Base-by-base conservation (phyloP, 192 early-diverging fungal species). In the Coemansia sp. region DNA sequence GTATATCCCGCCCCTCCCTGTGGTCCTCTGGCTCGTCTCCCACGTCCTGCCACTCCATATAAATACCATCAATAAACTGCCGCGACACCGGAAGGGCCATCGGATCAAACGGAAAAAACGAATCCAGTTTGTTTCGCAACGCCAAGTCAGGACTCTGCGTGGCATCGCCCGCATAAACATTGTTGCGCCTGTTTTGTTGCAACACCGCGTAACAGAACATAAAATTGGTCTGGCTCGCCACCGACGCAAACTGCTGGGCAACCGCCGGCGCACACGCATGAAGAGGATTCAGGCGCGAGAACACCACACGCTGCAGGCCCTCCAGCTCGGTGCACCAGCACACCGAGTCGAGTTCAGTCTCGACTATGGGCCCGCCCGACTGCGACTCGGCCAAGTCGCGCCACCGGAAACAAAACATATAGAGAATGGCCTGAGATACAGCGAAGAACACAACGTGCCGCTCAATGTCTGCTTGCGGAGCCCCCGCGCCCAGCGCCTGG, bases 61-160 rank as follows among this genome's bases (percentile, higher is more conserved):
- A 98, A 14, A 91, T 81, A 19, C 53, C 57, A 23, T 90, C 83
- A 45, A 96, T 85, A 50, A 84, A 92, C 4, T 68, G 57, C n/a
- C 83, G 79, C 45, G 88, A 92, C 56, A 83, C 76, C 45, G 88
- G 86, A 2, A 98, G 83, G 12, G 86, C 76, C 63, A 92, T 89
- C 6, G 96, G 96, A 68, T 98, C 96, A 56, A 95, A 98, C 43
- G 96, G 96, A 75, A 98, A 98, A 65, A 96, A 95, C 1, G 90
- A 73, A 19, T 89, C 89, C 17, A 90, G 80, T 61, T 84, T 78
- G 0, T 78, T 70, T 19, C 73, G 73, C 19, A 81, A 67, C 9
- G 72, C 32, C 50, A 63, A 62, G 11, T 70, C 68, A 1, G 59
- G 41, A 25, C 52, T 69, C 41, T 5, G 7, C 12, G 41, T n/a